These are phyloP conservation scores for Lyophyllum atratum DNA, from an alignment of 768 basidiomycete species.

Conservation along the genomic window DNA sequence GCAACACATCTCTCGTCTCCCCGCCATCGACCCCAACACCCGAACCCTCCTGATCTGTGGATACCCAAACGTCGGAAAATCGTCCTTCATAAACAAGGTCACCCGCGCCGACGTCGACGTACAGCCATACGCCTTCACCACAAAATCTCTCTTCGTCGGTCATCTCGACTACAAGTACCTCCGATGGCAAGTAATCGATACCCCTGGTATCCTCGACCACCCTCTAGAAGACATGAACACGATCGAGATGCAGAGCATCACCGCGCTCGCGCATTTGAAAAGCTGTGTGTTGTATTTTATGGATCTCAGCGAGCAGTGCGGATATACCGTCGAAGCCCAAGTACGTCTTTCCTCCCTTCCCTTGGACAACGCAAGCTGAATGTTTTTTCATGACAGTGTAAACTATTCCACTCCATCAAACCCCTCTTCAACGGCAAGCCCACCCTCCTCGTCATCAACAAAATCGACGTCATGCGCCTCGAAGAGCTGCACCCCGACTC, in stretches of 20 bases:
- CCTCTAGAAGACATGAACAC: slow-evolving; percentile 99
- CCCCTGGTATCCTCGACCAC: slow-evolving; percentile 96
- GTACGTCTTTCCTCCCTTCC: slow-evolving; percentile 39
- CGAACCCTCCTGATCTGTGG: slow-evolving; percentile 97
- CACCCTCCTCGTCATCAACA: slow-evolving; percentile 94
- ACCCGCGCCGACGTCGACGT: slow-evolving; percentile 99
- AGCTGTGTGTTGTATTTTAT: slow-evolving; percentile 96
- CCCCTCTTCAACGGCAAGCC: slow-evolving; percentile 95
- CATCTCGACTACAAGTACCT: slow-evolving; percentile 99
- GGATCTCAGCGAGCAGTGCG: slow-evolving; percentile 98
- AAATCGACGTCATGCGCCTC: slow-evolving; percentile 90
- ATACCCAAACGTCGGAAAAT: slow-evolving; percentile 99
- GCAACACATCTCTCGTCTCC: slow-evolving; percentile 98
- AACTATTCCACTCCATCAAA: slow-evolving; percentile 99
- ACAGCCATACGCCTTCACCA: slow-evolving; percentile 99
- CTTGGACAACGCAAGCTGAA: neutral
- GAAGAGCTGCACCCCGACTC: slow-evolving; percentile 80
- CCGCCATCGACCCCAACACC: slow-evolving; percentile 97
- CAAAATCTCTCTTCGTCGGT: slow-evolving; percentile 97
- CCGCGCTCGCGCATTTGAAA: slow-evolving; percentile 94
- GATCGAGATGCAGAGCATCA: slow-evolving; percentile 99
- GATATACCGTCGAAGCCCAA: slow-evolving; percentile 95
- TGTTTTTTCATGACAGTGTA: slow-evolving; percentile 64
- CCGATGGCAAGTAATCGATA: slow-evolving; percentile 99
- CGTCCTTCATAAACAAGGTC: slow-evolving; percentile 99